Evolutionary conservation across 805 yeast species (phyloP).

Genomic region (Yamadazyma takamatsuzukensis): DNA sequence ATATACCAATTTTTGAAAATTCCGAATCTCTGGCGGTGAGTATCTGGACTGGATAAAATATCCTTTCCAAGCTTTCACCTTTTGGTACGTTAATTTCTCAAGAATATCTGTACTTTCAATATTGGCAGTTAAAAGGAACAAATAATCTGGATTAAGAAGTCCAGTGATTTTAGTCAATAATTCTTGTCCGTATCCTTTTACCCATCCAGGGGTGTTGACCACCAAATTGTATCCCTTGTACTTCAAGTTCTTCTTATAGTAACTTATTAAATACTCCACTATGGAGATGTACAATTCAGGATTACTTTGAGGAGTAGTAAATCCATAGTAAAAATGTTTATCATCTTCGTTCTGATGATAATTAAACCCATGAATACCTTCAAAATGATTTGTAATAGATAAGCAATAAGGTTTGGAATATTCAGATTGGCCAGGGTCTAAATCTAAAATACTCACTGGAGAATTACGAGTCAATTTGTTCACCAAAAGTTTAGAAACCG

Average conservation of each 20-base stretch:
- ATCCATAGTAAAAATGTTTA: conserved; percentile 50
- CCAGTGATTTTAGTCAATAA: conserved; percentile 49
- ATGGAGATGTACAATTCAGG: conserved; percentile 53
- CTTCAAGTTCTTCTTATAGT: conserved; percentile 17
- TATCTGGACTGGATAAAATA: conserved; percentile 29
- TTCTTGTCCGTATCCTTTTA: conserved; percentile 79
- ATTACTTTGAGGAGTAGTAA: conserved; percentile 60
- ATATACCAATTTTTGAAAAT: conserved; percentile 47
- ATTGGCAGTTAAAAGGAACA: conserved; percentile 44
- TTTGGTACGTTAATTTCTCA: conserved; percentile 23
- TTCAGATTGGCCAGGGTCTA: conserved; percentile 91
- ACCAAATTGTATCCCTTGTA: conserved; percentile 40
- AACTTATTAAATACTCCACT: conserved; percentile 37
- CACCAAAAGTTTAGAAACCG: conserved; percentile 52
- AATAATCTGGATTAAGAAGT: conserved; percentile 48
- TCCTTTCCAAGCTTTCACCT: conserved; percentile 31
- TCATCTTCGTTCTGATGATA: conserved; percentile 11
- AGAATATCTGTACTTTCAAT: conserved; percentile 27
- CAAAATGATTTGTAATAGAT: conserved; percentile 42
- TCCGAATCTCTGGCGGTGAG: conserved; percentile 51
- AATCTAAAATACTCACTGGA: conserved; percentile 54
- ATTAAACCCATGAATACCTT: conserved; percentile 23
- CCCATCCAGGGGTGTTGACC: conserved; percentile 88
- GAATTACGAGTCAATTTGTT: conserved; percentile 40
- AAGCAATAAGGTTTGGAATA: conserved; percentile 69